A percentile compares a stretch with the other conserved stretches of the same genome.
These are phyloP conservation scores for Mucor irregularis DNA, from an alignment of 371 early-diverging fungal genomes.

Conservation along the genomic window DNA sequence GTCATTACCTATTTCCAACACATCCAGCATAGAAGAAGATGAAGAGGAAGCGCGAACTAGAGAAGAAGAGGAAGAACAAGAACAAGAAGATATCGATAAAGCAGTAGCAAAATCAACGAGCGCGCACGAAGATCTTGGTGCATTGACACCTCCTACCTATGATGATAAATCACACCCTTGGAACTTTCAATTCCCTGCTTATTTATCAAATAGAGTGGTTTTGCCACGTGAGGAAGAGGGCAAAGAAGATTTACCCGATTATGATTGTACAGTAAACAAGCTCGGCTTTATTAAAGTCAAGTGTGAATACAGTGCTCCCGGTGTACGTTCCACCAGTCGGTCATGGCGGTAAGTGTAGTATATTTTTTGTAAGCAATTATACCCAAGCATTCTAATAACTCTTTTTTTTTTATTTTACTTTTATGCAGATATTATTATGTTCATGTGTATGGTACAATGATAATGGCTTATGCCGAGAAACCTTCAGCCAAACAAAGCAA, in stretches of 20 bases:
- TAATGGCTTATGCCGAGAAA: slow-evolving; percentile 15
- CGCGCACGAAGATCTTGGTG: not conserved
- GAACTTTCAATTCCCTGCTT: slow-evolving; percentile 18
- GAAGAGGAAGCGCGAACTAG: not conserved
- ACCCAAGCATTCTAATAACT: not conserved
- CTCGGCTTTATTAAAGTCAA: slow-evolving; percentile 19
- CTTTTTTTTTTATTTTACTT: not conserved
- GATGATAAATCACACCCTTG: slow-evolving; percentile 28
- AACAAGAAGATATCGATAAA: not conserved
- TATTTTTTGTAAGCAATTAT: not conserved
- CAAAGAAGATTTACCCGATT: slow-evolving; percentile 25
- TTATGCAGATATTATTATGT: slow-evolving; percentile 15
- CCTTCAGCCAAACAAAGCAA: slow-evolving; percentile 1
- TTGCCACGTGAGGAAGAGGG: slow-evolving; percentile 34
- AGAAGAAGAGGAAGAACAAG: not conserved
- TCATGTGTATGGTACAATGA: slow-evolving; percentile 14
- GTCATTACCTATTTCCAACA: not conserved
- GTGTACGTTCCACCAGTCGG: slow-evolving; percentile 18
- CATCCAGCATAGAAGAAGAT: not conserved
- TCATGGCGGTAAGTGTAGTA: slow-evolving; percentile 29
- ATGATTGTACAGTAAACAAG: slow-evolving; percentile 25
- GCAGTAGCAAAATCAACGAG: not conserved
- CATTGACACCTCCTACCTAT: slow-evolving; percentile 22
- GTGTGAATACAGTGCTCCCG: slow-evolving; percentile 23
- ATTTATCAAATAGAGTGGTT: slow-evolving; percentile 4